Conservation (phyloP, 768 basidiomycete genomes). For the Calocybe cyanea region DNA sequence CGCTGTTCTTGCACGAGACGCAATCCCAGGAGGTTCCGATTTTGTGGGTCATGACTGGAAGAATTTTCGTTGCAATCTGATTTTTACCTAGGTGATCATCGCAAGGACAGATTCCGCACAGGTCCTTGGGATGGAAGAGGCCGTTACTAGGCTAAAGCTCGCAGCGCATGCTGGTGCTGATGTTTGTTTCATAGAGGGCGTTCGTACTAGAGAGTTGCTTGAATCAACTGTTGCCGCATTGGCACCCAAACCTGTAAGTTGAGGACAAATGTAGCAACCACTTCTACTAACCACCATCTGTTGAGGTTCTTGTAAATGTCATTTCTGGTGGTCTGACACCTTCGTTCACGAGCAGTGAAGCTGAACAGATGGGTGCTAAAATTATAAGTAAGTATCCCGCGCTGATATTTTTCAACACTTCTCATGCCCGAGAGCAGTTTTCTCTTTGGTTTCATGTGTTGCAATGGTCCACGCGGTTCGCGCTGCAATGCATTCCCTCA, state of each 20-base stretch:
- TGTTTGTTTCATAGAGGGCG: conserved; percentile 80
- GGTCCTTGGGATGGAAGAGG: conserved; percentile 78
- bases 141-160: conserved; percentile 58
- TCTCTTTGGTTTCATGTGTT: conserved; percentile 73
- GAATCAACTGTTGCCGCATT: conserved; percentile 61
- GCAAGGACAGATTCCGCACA: conserved; percentile 78
- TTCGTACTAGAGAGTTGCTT: conserved; percentile 63
- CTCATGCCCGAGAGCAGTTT: conserved; percentile 33
- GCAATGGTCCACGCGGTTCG: conserved; percentile 76
- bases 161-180: conserved; percentile 74
- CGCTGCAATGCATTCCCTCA: conserved; percentile 70
- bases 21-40: conserved; percentile 71
- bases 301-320: conserved; percentile 68
- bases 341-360: conserved; percentile 66
- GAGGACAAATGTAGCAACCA: background rate
- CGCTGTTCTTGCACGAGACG: conserved; percentile 72
- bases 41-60: conserved; percentile 44
- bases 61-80: background rate
- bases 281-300: background rate
- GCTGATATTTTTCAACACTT: too few relatives aligned
- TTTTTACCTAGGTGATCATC: conserved; percentile 54
- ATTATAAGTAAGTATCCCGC: conserved; percentile 58
- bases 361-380: conserved; percentile 68
- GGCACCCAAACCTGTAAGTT: conserved; percentile 62
- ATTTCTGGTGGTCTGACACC: conserved; percentile 78